Conservation (phyloP, 202 grass and related monocot genomes). For the Setaria italica region DNA sequence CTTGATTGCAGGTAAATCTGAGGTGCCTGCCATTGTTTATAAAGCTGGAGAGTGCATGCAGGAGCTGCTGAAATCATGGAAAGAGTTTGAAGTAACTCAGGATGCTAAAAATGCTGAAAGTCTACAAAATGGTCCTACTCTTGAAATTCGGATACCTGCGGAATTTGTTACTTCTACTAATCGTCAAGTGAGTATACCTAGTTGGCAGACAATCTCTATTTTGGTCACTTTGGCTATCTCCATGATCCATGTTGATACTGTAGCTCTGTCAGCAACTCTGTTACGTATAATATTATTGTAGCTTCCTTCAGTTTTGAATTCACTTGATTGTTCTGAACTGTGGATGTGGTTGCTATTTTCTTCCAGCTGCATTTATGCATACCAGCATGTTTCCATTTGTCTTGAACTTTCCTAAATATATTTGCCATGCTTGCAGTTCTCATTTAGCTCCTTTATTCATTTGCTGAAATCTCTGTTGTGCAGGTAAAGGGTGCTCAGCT, state of each 20-base stretch:
- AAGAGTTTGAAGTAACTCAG: slow-evolving; percentile 73
- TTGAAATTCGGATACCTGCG: slow-evolving; percentile 87
- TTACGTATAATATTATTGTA: neutral
- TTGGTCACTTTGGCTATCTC: slow-evolving; percentile 26
- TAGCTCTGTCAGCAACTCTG: slow-evolving; percentile 16
- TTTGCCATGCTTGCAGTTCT: neutral
- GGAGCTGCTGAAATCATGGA: slow-evolving; percentile 94
- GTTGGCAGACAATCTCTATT: slow-evolving; percentile 20
- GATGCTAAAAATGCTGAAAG: slow-evolving; percentile 68
- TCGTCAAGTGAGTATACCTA: slow-evolving; percentile 68
- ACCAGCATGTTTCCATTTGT: neutral
- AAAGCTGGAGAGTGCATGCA: slow-evolving; percentile 97
- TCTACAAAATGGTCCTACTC: slow-evolving; percentile 65
- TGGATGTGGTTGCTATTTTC: neutral
- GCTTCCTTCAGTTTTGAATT: slow-evolving; percentile 26
- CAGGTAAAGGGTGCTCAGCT: slow-evolving; percentile 94
- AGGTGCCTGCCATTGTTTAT: slow-evolving; percentile 81
- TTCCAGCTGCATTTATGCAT: neutral
- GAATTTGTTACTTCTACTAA: slow-evolving; percentile 91
- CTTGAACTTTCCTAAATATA: neutral
- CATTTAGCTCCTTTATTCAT: slow-evolving; percentile 30
- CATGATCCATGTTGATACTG: slow-evolving; percentile 2
- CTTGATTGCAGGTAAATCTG: slow-evolving; percentile 70
- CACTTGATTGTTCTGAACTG: neutral
- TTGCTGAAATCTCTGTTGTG: slow-evolving; percentile 40